Conservation (phyloP, 2,329 filamentous ascomycete genomes). For the Emergomyces pasteurianus region DNA sequence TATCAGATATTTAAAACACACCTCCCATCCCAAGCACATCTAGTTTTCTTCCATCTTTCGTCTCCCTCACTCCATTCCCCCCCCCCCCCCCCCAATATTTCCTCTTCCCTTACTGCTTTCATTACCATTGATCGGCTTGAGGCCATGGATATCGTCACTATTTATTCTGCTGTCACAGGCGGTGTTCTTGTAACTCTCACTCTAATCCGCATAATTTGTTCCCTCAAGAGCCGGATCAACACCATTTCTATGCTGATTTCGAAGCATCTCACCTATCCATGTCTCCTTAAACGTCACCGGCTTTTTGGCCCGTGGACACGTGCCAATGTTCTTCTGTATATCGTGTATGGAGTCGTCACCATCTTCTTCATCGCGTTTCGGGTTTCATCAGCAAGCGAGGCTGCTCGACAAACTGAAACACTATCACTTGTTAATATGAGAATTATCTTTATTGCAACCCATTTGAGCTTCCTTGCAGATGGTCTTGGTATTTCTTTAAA, state of each 20-base stretch:
- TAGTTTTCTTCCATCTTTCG: neutral
- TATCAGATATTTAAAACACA: neutral
- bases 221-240: constrained; percentile 6
- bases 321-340: constrained; percentile 9
- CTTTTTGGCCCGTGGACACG: constrained; percentile 12
- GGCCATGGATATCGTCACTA: neutral
- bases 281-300: constrained; percentile 12
- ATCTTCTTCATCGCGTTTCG: constrained; percentile 12
- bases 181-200: constrained; percentile 14
- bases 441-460: constrained; percentile 12
- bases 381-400: constrained; percentile 5
- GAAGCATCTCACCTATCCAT: constrained; percentile 16
- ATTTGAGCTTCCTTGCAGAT: constrained; percentile 9
- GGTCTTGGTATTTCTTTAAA: constrained; percentile 11
- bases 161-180: constrained; percentile 16
- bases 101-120: neutral
- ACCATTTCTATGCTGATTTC: constrained; percentile 7
- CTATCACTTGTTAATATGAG: constrained; percentile 16
- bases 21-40: neutral
- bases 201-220: constrained; percentile 8
- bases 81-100: neutral
- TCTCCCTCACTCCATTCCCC: neutral
- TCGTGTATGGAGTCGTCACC: constrained; percentile 11
- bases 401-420: constrained; percentile 10
- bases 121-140: neutral